Conservation (phyloP, 2,329 filamentous ascomycete species). For the Nemania sp. region DNA sequence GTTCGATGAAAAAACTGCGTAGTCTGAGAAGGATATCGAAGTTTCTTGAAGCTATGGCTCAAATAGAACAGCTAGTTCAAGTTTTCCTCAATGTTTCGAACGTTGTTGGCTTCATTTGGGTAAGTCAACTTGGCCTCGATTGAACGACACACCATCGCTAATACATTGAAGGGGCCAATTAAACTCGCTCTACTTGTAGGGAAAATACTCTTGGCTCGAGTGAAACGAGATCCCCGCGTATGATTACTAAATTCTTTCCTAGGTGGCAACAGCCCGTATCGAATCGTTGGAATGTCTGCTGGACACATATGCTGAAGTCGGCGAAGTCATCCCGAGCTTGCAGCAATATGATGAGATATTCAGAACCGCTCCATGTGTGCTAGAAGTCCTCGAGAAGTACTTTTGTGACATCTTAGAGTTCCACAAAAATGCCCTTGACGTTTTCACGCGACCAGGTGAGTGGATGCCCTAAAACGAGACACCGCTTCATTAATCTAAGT, state of each 20-base stretch:
- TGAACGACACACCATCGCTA: neutral
- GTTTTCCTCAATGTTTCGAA: conserved; percentile 42
- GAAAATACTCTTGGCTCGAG: neutral
- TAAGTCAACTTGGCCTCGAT: conserved; percentile 13
- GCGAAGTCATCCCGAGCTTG: conserved; percentile 41
- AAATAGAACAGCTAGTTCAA: conserved; percentile 41
- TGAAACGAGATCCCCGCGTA: neutral
- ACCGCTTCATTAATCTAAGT: neutral
- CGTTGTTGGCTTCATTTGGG: conserved; percentile 43
- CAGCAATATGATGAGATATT: conserved; percentile 40
- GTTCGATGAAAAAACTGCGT: conserved; percentile 37
- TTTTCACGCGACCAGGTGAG: conserved; percentile 40
- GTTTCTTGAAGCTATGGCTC: conserved; percentile 43
- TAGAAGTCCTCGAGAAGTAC: conserved; percentile 40
- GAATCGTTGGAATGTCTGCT: conserved; percentile 40
- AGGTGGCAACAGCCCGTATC: conserved; percentile 31
- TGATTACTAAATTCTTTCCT: neutral
- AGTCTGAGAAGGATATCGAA: conserved; percentile 38
- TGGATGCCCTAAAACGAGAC: neutral
- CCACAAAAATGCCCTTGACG: conserved; percentile 38
- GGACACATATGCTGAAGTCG: conserved; percentile 42
- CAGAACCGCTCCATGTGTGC: conserved; percentile 21
- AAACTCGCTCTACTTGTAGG: conserved; percentile 34
- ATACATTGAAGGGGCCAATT: conserved; percentile 27
- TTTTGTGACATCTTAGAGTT: conserved; percentile 44